These are phyloP conservation scores for Rhodocollybia butyracea DNA, from an alignment of 768 basidiomycete genomes.

Conservation along the genomic window DNA sequence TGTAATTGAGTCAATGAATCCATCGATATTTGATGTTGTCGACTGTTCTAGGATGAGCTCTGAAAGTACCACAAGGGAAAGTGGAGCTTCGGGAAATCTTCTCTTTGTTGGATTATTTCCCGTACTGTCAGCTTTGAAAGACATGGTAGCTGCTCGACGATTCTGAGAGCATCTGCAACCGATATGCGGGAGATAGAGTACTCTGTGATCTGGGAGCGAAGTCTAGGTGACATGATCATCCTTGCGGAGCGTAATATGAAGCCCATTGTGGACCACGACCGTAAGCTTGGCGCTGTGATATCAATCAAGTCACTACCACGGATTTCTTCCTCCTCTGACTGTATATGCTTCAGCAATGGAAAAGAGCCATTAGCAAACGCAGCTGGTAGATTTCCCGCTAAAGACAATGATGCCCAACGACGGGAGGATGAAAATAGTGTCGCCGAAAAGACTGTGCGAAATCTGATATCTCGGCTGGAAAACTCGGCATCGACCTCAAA, in stretches of 20 bases:
- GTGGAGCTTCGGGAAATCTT: neutral
- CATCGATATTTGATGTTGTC: neutral
- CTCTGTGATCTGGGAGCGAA: neutral
- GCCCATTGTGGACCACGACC: neutral
- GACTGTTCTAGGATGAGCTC: neutral
- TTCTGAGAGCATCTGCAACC: neutral
- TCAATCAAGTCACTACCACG: neutral
- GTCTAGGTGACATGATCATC: neutral
- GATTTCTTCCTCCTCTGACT: neutral
- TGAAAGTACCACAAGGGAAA: neutral
- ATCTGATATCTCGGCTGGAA: neutral
- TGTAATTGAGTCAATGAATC: neutral
- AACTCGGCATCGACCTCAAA: neutral
- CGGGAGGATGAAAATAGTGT: neutral
- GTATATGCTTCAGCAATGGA: neutral
- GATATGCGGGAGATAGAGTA: neutral
- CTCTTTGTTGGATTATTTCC: neutral
- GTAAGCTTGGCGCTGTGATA: neutral
- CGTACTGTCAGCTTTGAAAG: neutral
- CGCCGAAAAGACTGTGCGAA: neutral
- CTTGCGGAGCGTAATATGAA: neutral
- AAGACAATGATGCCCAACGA: neutral
- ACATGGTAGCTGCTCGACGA: neutral
- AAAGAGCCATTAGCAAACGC: neutral
- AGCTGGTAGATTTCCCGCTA: neutral